phyloP scores from a whole-genome alignment of 495 filamentous ascomycete species.

The Lasiosphaeria ovina region DNA sequence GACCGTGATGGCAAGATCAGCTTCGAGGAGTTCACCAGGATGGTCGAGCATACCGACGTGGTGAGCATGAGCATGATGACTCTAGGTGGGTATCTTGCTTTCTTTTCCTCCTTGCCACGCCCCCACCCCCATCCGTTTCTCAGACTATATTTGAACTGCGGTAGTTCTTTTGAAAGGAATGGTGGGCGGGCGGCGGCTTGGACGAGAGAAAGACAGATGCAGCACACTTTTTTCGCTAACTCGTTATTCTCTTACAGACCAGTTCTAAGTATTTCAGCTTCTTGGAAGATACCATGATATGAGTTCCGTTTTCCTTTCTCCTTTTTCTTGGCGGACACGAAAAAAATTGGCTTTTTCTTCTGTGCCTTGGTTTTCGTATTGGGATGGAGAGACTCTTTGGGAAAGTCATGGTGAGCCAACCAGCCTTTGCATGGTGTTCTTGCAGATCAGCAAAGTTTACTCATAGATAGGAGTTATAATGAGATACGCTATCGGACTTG shows the following conservation, averaged over 20 bases:
- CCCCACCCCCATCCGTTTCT: neutral
- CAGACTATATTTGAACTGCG: neutral
- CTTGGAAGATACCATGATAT: conserved; percentile 7
- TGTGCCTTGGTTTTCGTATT: neutral
- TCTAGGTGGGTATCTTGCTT: conserved; percentile 61
- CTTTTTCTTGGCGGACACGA: neutral
- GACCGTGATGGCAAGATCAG: conserved; percentile 97
- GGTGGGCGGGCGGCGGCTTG: neutral
- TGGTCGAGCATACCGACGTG: conserved; percentile 97
- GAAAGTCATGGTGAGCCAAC: too few species aligned
- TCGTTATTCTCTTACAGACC: neutral
- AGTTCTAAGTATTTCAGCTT: conserved; percentile 4
- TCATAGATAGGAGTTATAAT: too few species aligned
- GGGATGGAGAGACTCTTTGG: too few species aligned
- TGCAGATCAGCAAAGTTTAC: too few species aligned
- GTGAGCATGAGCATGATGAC: conserved; percentile 99
- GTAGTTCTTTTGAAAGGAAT: too few species aligned
- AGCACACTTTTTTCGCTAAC: neutral
- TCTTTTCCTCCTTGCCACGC: neutral
- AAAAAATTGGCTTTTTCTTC: neutral
- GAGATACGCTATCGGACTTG: too few species aligned
- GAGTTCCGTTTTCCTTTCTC: conserved; percentile 4
- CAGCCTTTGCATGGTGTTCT: too few species aligned
- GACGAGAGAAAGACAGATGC: neutral
- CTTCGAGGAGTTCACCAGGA: conserved; percentile 97